phyloP scores from a whole-genome alignment of 345 rosid species.

The Brassica juncea region DNA sequence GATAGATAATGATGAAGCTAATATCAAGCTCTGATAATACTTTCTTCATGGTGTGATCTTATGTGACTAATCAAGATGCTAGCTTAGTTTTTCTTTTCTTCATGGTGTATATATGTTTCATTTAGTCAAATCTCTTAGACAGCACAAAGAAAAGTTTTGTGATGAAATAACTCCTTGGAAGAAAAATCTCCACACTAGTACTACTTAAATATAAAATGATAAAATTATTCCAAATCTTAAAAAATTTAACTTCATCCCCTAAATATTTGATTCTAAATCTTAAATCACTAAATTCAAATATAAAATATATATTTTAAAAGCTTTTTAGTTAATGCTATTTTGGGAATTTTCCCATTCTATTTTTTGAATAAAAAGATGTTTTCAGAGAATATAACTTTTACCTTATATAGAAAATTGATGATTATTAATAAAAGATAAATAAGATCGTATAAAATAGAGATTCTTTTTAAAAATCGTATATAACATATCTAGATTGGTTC shows the following conservation, averaged over 20 bases:
- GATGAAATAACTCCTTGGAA: neutral
- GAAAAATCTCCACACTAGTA: neutral
- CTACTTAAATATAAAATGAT: neutral
- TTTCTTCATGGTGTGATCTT: neutral
- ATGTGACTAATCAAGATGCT: neutral
- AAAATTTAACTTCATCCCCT: neutral
- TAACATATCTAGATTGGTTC: neutral
- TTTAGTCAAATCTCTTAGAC: neutral
- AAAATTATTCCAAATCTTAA: no score
- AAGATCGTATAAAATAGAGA: neutral
- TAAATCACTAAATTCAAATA: neutral
- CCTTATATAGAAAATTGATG: neutral
- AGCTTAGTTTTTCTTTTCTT: neutral
- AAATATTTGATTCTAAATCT: neutral
- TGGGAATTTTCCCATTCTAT: no score
- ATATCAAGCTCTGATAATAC: neutral
- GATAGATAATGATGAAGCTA: constrained; percentile 8
- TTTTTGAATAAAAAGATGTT: no score
- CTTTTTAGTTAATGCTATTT: neutral
- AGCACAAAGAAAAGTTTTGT: neutral
- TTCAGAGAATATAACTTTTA: no score
- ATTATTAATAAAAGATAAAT: no score
- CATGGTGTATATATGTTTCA: neutral
- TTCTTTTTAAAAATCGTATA: no score
- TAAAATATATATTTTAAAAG: no score